Conservation (phyloP, 805 yeast genomes). For the Maudiozyma saulgeensis region DNA sequence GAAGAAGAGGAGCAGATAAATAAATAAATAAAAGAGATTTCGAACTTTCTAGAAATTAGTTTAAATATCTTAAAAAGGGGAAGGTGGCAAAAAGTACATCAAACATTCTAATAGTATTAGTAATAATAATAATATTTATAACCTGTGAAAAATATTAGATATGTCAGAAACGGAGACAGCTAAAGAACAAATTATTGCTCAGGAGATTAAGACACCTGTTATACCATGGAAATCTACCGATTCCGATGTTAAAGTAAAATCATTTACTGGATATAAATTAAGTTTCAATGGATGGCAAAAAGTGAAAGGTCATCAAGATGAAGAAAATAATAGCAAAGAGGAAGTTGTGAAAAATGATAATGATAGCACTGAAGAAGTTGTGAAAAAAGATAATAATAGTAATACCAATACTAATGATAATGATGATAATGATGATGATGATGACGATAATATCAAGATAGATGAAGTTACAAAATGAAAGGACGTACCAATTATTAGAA, state of each 20-base stretch:
- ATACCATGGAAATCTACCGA: constrained; percentile 12
- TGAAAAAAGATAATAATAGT: too few species aligned
- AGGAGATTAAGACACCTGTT: too few species aligned
- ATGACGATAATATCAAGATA: too few species aligned
- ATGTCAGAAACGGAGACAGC: background rate
- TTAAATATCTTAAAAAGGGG: background rate
- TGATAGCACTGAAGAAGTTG: too few species aligned
- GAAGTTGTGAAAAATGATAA: background rate
- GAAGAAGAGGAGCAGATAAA: background rate
- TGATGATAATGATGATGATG: too few species aligned
- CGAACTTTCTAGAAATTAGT: background rate
- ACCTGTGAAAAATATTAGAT: background rate
- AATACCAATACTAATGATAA: too few species aligned
- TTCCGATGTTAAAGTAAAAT: constrained; percentile 11
- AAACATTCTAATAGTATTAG: background rate
- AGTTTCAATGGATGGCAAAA: constrained; percentile 1
- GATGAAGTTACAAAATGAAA: too few species aligned
- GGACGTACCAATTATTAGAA: too few species aligned
- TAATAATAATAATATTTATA: background rate
- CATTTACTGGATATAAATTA: constrained; percentile 23
- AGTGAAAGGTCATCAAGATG: background rate
- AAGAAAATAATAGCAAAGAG: background rate
- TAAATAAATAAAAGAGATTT: background rate
- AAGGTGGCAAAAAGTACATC: background rate
- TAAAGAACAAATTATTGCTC: constrained; percentile 8